These are phyloP conservation scores for Penicillium sp. DNA, from an alignment of 2,329 filamentous ascomycete species.

Conservation along the genomic window DNA sequence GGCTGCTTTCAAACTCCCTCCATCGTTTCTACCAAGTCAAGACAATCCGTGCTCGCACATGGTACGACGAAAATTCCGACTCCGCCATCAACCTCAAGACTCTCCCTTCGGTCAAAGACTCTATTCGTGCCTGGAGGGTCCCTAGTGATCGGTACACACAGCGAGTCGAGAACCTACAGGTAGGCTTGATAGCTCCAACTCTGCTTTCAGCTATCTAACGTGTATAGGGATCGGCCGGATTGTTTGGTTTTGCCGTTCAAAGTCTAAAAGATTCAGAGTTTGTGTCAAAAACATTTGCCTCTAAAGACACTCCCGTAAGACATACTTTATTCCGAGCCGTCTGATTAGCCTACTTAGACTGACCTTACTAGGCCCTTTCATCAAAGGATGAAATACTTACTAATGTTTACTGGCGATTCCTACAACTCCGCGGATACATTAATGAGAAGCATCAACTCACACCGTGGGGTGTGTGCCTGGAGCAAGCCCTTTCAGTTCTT, in stretches of 20 bases:
- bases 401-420: slow-evolving; percentile 84
- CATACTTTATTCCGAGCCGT: neutral
- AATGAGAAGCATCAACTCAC: slow-evolving; percentile 79
- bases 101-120: slow-evolving; percentile 57
- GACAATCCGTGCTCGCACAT: slow-evolving; percentile 76
- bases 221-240: slow-evolving; percentile 32
- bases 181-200: slow-evolving; percentile 17
- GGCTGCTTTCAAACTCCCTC: slow-evolving; percentile 77
- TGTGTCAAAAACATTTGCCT: slow-evolving; percentile 68
- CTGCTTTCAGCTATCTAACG: neutral
- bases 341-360: neutral
- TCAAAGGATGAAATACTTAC: slow-evolving; percentile 74
- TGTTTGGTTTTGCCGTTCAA: slow-evolving; percentile 56
- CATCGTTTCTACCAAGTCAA: slow-evolving; percentile 84
- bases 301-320: slow-evolving; percentile 53
- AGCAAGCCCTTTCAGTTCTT: slow-evolving; percentile 68
- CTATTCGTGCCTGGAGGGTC: slow-evolving; percentile 73
- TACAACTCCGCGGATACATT: slow-evolving; percentile 86
- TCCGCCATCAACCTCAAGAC: slow-evolving; percentile 67
- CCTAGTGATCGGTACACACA: slow-evolving; percentile 59
- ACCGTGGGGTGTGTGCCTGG: slow-evolving; percentile 79
- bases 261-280: slow-evolving; percentile 73
- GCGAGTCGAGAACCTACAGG: slow-evolving; percentile 39
- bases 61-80: slow-evolving; percentile 77
- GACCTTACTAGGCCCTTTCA: slow-evolving; percentile 50